Evolutionary conservation across 768 basidiomycete species (phyloP), one percentile per base, ranked within the genome.

Genomic region (Suillus subaureus): DNA sequence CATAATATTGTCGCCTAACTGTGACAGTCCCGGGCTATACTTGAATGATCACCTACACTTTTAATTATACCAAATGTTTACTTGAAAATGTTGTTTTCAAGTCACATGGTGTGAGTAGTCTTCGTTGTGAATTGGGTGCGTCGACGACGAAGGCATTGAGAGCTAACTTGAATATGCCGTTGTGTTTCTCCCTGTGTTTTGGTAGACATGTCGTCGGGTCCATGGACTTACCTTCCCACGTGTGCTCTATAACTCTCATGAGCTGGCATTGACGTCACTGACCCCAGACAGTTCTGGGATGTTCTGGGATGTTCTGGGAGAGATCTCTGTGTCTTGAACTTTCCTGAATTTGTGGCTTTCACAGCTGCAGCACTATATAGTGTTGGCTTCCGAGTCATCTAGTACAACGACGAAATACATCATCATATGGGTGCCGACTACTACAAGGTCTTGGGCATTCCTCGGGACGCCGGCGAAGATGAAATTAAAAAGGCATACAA

Each of bases 401-500:
- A 51, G 16, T 33, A 16, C 9, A 31, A 23, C 56, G 26, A 35
- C 61, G 5, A 51, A 39, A 21, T n/a, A 28, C 35, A 63, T 52
- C 51, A 63, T 31, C 42, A 79, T 51, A 94, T 93, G 91, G 93
- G 92, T 67, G 82, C 83, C 72, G 93, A 97, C 82, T 98, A 96
- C 80, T 98, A 98, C 87, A 86, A 89, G 71, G 78, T 87, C 1
- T 83, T 98, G 28, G 94, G 92, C 67, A 74, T 98, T 62, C 77
- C 80, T 70, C 92, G 87, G 77, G 79, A 80, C 51, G 97, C 96
- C 51, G 77, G 78, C 1, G 94, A 95, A 9, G 93, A 96, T 72
- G 89, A 91, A 12, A 91, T 99, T 73, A 98, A 97, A 80, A 92
- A 89, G 71, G 96, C 93, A 1, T 96, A 95, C 85, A 96, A 96